A percentile compares a stretch with the other conserved stretches of the same genome.
Evolutionary conservation across 495 filamentous ascomycete species (phyloP).

Genomic region (Astrocystis sublimbata): DNA sequence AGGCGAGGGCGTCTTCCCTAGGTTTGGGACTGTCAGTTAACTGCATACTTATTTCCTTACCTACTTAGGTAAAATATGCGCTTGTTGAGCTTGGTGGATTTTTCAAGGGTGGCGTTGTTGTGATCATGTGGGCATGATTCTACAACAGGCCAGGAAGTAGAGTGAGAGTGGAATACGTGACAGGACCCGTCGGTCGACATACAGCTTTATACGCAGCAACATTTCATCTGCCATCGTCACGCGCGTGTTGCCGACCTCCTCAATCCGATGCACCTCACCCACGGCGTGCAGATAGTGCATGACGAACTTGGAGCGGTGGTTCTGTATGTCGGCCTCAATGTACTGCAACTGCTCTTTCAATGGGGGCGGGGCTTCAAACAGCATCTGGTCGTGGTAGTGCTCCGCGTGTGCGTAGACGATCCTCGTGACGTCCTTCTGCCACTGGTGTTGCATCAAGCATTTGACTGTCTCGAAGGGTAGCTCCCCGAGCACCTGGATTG

Average conservation of each 20-base stretch:
- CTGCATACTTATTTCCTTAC: too few relatives aligned
- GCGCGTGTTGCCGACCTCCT: slow-evolving; percentile 5
- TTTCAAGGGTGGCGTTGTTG: too few relatives aligned
- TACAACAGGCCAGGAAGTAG: too few relatives aligned
- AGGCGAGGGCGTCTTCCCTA: slow-evolving; percentile 16
- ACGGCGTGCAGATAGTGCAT: slow-evolving; percentile 20
- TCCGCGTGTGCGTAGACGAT: slow-evolving; percentile 31
- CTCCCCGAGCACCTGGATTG: slow-evolving; percentile 24
- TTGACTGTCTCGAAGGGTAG: slow-evolving; percentile 29
- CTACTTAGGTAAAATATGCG: too few relatives aligned
- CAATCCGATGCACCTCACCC: slow-evolving; percentile 9
- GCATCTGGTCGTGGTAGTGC: slow-evolving; percentile 21
- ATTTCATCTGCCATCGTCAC: slow-evolving; percentile 15
- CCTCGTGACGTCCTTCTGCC: slow-evolving; percentile 30
- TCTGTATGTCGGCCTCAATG: slow-evolving; percentile 10
- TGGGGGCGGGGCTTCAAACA: background rate
- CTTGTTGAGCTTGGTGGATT: too few relatives aligned
- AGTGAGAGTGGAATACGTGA: background rate
- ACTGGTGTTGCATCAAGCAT: slow-evolving; percentile 30
- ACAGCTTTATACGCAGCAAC: slow-evolving; percentile 5
- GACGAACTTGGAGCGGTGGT: slow-evolving; percentile 17
- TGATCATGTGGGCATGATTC: too few relatives aligned
- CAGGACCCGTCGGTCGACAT: background rate
- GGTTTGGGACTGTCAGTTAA: background rate
- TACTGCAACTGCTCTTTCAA: background rate